Base-by-base conservation (phyloP, 768 basidiomycete genomes). In the Pluteus cervinus region DNA sequence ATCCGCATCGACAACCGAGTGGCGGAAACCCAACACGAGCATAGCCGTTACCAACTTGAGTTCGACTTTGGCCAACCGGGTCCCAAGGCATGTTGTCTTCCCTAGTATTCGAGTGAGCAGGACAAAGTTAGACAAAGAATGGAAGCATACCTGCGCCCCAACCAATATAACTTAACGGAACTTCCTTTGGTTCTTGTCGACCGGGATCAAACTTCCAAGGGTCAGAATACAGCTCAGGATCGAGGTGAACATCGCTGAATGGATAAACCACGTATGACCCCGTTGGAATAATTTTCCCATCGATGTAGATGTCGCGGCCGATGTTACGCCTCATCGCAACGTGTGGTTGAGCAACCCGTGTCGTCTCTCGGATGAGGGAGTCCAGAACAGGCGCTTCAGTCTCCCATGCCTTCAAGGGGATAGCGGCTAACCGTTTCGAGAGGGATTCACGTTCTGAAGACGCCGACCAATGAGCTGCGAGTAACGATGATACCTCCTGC, bases 91-190 rank as follows among this genome's bases (percentile, higher is more conserved):
- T 15, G 66, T 55, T 7, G 76, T 81, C 50, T 75, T 81, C 12
- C 84, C 85, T 87, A 49, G 38, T 39, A 47, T 17, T n/a, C n/a
- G n/a, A n/a, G n/a, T n/a, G n/a, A n/a, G n/a, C n/a, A n/a, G n/a
- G n/a, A n/a, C n/a, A n/a, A n/a, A n/a, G n/a, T n/a, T n/a, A n/a
- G n/a, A n/a, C n/a, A n/a, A n/a, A n/a, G n/a, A n/a, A n/a, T n/a
- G n/a, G n/a, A n/a, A n/a, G n/a, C n/a, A 51, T 54, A 87, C 85
- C 85, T 63, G 75, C 81, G 43, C 85, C 85, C 85, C 83, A 87
- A 23, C 83, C 84, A 34, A 86, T 66, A 52, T 81, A 86, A 38
- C 70, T 62, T 57, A 75, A 77, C 41, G 71, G 72, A 41, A 65
- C 58, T 40, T 63, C 56, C 23, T 57, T 61, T 15, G 51, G 58